phyloP scores from a whole-genome alignment of 2,329 filamentous ascomycete genomes.

The Alternaria sp. region DNA sequence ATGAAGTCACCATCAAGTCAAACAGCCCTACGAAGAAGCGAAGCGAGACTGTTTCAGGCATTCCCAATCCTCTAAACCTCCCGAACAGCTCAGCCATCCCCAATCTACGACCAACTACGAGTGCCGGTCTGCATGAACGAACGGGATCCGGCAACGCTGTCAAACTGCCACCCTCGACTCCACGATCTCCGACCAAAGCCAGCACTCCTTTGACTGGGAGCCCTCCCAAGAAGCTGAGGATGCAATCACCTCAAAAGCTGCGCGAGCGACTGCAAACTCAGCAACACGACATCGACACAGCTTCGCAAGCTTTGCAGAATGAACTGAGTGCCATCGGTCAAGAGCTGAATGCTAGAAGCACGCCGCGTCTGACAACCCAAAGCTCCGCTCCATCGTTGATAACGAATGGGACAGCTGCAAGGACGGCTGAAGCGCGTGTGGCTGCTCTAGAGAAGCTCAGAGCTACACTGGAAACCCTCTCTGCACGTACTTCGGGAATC shows the following conservation, averaged over 20 bases:
- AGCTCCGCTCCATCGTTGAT: constrained; percentile 36
- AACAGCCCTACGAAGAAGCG: constrained; percentile 53
- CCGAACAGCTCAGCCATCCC: constrained; percentile 54
- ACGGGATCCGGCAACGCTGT: constrained; percentile 59
- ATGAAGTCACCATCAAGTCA: constrained; percentile 48
- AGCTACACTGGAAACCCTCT: constrained; percentile 43
- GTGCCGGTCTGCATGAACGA: constrained; percentile 57
- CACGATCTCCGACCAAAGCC: constrained; percentile 40
- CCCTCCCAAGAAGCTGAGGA: constrained; percentile 45
- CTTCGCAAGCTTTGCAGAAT: constrained; percentile 72
- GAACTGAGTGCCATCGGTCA: constrained; percentile 82
- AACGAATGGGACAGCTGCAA: constrained; percentile 18
- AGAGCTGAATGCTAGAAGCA: constrained; percentile 67
- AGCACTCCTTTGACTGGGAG: constrained; percentile 19
- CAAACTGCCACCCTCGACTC: constrained; percentile 62
- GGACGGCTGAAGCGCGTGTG: constrained; percentile 63
- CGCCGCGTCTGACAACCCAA: constrained; percentile 42
- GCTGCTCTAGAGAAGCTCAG: constrained; percentile 73
- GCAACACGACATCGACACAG: constrained; percentile 73
- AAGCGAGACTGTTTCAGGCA: constrained; percentile 55
- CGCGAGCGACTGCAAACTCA: constrained; percentile 86
- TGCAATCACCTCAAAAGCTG: constrained; percentile 70
- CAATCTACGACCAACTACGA: constrained; percentile 51
- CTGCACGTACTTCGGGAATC: constrained; percentile 54
- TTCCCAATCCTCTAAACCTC: constrained; percentile 50